Evolutionary conservation across 495 filamentous ascomycete species (phyloP), one percentile per base, ranked within the genome.

Genomic region (Diplogelasinospora grovesii): DNA sequence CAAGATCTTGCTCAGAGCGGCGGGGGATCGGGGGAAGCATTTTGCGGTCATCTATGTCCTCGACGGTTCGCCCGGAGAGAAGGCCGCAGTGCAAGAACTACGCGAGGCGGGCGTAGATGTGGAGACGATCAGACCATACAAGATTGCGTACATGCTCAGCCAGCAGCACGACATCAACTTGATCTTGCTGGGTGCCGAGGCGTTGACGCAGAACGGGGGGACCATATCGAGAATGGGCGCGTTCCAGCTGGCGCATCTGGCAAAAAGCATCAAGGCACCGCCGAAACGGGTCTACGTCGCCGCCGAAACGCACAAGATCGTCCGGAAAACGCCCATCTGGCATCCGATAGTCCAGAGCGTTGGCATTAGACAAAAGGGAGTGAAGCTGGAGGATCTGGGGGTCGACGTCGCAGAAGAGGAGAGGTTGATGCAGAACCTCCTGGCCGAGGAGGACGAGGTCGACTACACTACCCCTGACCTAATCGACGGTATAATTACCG

Each of bases 31-130:
- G 66, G 52, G 27, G 43, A 27, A 71, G 59, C 73, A 78, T 33
- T 98, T 98, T 66, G 73, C 77, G 33, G 86, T 95, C 41, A 84
- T 97, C 40, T 93, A 92, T 50, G 85, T 94, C 8, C 76, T 94
- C 44, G 79, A 60, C 43, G 54, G 39, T 16, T 36, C 50, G 39
- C 31, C 68, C 70, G 54, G 71, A 69, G 39, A 75, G 32, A 69
- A 72, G 38, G 67, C 71, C 21, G 76, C 76, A 3, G 82, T 94
- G 7, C 69, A 70, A 1, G 70, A 77, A n/a, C 64, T 97, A 19
- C 66, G 89, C 28, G 74, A 67, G 1, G 78, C 76, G 44, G 86
- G 82, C 5, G 75, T 97, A 8, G 81, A 85, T 0, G 89, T 96
- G 1, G 85, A 90, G 16, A 86, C 83, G 3, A 89, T 63, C 35